A percentile compares a stretch with the other conserved stretches of the same genome.
Conservation (phyloP, 805 yeast genomes). For the Barnettozyma populi region DNA sequence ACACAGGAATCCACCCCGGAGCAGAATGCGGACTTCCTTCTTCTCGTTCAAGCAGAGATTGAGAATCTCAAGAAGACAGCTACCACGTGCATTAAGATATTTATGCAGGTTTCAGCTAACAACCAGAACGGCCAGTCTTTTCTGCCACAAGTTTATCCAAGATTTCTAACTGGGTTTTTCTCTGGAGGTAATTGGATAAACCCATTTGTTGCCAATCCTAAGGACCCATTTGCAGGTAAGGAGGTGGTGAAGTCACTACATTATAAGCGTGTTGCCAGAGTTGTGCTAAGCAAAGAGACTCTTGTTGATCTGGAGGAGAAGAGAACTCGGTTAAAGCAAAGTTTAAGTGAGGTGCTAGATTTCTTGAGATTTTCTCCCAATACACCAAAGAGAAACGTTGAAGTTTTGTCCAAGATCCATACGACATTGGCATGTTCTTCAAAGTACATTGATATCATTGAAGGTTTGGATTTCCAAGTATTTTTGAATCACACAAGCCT, state of each 20-base stretch:
- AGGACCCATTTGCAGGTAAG: conserved; percentile 24
- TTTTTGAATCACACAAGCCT: conserved; percentile 30
- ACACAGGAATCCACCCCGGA: conserved; percentile 1
- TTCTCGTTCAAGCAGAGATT: conserved; percentile 36
- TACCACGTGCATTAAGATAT: conserved; percentile 25
- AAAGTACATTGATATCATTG: conserved; percentile 46
- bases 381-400: conserved; percentile 41
- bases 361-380: conserved; percentile 37
- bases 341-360: conserved; percentile 38
- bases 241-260: conserved; percentile 21
- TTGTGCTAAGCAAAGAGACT: conserved; percentile 46
- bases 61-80: conserved; percentile 31
- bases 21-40: conserved; percentile 26
- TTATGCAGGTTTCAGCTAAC: conserved; percentile 25
- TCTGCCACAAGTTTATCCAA: conserved; percentile 61
- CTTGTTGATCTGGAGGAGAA: conserved; percentile 32
- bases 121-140: conserved; percentile 25
- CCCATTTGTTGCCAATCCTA: conserved; percentile 47
- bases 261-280: conserved; percentile 31
- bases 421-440: conserved; percentile 45
- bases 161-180: conserved; percentile 59
- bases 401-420: conserved; percentile 47
- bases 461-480: conserved; percentile 55
- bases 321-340: conserved; percentile 33
- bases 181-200: conserved; percentile 80